These are phyloP conservation scores for Porogramme epimiltina DNA, from an alignment of 1,284 basidiomycete species.

Conservation along the genomic window DNA sequence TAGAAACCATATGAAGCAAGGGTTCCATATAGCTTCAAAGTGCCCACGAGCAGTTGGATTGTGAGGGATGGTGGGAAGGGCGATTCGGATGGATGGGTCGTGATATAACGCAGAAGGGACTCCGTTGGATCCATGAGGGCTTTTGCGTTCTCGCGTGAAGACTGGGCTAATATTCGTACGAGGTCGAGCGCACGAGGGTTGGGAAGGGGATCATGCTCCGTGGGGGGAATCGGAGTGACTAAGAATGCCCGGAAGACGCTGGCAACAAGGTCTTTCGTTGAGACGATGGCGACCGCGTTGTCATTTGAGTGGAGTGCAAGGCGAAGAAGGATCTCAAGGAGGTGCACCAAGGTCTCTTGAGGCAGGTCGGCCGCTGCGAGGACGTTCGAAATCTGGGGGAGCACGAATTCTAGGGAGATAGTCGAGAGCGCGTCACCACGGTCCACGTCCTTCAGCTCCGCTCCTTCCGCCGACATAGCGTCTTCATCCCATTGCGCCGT, in stretches of 20 bases:
- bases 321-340: constrained; percentile 66
- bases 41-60: constrained; percentile 52
- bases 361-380: constrained; percentile 46
- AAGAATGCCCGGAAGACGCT: constrained; percentile 59
- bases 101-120: constrained; percentile 77
- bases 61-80: constrained; percentile 46
- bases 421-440: constrained; percentile 34
- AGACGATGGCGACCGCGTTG: constrained; percentile 56
- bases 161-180: constrained; percentile 59
- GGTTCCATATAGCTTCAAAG: constrained; percentile 66
- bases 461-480: constrained; percentile 42
- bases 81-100: constrained; percentile 57
- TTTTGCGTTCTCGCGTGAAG: constrained; percentile 70
- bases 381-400: constrained; percentile 49
- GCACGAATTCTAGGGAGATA: constrained; percentile 55
- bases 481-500: constrained; percentile 61
- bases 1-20: constrained; percentile 83
- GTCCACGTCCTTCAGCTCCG: constrained; percentile 46
- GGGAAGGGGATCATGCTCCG: constrained; percentile 38
- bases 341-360: constrained; percentile 51
- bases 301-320: constrained; percentile 58
- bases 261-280: constrained; percentile 55
- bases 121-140: constrained; percentile 59
- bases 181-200: constrained; percentile 60
- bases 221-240: constrained; percentile 47